Evolutionary conservation across 2,329 filamentous ascomycete species (phyloP).

Genomic region (Dactylonectria macrodidyma): DNA sequence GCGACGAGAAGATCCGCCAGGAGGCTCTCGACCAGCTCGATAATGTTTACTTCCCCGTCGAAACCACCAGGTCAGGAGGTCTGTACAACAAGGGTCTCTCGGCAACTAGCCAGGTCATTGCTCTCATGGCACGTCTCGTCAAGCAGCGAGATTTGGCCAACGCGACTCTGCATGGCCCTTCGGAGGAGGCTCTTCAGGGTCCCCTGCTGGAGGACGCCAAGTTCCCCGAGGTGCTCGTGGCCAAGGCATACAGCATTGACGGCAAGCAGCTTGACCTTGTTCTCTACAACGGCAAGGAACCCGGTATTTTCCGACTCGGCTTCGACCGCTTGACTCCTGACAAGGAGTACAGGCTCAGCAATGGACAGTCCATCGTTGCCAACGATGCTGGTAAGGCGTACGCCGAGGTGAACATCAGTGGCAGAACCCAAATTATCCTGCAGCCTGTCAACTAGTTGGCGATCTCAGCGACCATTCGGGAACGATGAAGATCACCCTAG

Average conservation of each 20-base stretch:
- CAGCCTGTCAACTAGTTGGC: neutral
- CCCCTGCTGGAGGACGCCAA: constrained; percentile 21
- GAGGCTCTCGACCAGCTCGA: constrained; percentile 26
- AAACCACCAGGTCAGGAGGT: constrained; percentile 27
- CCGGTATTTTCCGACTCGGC: constrained; percentile 20
- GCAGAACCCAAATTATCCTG: constrained; percentile 28
- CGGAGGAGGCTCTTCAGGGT: constrained; percentile 10
- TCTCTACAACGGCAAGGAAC: constrained; percentile 29
- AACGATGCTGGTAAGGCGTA: constrained; percentile 20
- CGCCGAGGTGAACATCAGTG: constrained; percentile 10
- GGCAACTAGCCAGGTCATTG: constrained; percentile 25
- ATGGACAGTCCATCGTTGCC: constrained; percentile 20
- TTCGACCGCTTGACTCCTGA: constrained; percentile 19
- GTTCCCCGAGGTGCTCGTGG: constrained; percentile 28
- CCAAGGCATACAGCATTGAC: constrained; percentile 27
- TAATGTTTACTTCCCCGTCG: constrained; percentile 26
- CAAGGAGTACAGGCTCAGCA: constrained; percentile 25
- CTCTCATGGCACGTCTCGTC: constrained; percentile 28
- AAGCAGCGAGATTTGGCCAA: constrained; percentile 26
- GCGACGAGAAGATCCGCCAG: constrained; percentile 26
- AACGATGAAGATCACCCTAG: no score
- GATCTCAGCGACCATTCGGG: no score
- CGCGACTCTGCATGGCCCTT: constrained; percentile 23
- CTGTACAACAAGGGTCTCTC: constrained; percentile 29
- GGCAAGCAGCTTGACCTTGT: constrained; percentile 30